A percentile compares a stretch with the other conserved stretches of the same genome.
Evolutionary conservation across 495 filamentous ascomycete species (phyloP).

Genomic region (Sphaerosporella brunnea): DNA sequence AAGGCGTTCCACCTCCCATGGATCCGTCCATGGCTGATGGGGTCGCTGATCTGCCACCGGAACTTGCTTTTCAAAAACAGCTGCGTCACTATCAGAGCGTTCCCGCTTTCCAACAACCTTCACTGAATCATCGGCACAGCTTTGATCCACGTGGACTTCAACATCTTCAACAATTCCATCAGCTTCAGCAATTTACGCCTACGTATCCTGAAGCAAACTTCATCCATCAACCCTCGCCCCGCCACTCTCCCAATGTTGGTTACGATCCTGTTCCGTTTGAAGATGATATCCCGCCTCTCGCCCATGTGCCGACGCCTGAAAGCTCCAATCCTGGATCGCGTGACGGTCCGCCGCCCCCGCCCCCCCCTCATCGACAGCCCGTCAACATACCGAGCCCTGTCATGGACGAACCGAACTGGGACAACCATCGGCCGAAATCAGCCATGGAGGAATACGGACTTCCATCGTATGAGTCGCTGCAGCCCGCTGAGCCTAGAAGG

Average conservation of each 20-base stretch:
- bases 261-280: slow-evolving; percentile 2
- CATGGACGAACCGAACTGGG: slow-evolving; percentile 23
- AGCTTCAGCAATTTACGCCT: neutral
- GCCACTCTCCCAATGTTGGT: neutral
- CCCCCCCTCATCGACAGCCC: slow-evolving; percentile 14
- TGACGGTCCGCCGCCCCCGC: slow-evolving; percentile 21
- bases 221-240: neutral
- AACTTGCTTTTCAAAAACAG: slow-evolving; percentile 9
- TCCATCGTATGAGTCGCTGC: slow-evolving; percentile 12
- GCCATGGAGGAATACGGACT: slow-evolving; percentile 15
- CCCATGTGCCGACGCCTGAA: slow-evolving; percentile 13
- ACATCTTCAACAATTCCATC: slow-evolving; percentile 1
- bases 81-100: slow-evolving; percentile 24
- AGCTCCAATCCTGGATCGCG: slow-evolving; percentile 12
- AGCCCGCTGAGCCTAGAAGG: neutral
- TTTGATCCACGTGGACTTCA: slow-evolving; percentile 1
- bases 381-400: neutral
- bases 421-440: slow-evolving; percentile 13
- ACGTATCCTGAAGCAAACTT: slow-evolving; percentile 4
- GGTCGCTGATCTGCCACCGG: slow-evolving; percentile 5
- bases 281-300: slow-evolving; percentile 13
- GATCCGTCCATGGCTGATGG: slow-evolving; percentile 1
- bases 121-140: neutral
- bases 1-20: neutral
- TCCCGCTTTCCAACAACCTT: slow-evolving; percentile 13